A percentile compares a stretch with the other conserved stretches of the same genome.
These are phyloP conservation scores for Termitomyces sp. DNA, from an alignment of 768 basidiomycete species.

Conservation along the genomic window DNA sequence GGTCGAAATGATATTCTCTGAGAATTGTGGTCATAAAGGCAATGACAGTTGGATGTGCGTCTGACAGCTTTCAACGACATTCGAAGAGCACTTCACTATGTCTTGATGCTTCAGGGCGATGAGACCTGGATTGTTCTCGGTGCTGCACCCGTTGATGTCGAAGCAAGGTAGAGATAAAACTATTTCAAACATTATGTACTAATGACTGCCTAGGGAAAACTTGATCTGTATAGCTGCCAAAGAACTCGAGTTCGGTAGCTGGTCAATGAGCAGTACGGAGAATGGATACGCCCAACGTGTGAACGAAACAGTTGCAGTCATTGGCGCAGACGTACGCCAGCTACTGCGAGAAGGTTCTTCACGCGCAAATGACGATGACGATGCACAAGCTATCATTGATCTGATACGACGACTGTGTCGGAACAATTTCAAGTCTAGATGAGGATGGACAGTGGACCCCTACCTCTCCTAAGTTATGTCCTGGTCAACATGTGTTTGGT, in stretches of 20 bases:
- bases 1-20: slow-evolving; percentile 5
- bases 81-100: slow-evolving; percentile 30
- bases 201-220: slow-evolving; percentile 26
- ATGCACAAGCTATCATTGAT: slow-evolving; percentile 30
- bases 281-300: slow-evolving; percentile 43
- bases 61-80: slow-evolving; percentile 31
- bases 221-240: slow-evolving; percentile 36
- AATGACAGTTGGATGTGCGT: slow-evolving; percentile 28
- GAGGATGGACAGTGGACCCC: neutral
- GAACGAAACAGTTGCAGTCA: slow-evolving; percentile 22
- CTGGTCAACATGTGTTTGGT: neutral
- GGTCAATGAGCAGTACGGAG: slow-evolving; percentile 44
- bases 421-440: neutral
- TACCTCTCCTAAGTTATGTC: too few relatives aligned
- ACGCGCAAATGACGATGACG: slow-evolving; percentile 26
- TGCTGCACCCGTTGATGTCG: neutral
- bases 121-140: slow-evolving; percentile 19
- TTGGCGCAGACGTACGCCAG: slow-evolving; percentile 25
- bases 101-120: slow-evolving; percentile 24
- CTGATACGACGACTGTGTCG: slow-evolving; percentile 21
- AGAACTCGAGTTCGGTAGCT: slow-evolving; percentile 40
- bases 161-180: slow-evolving; percentile 10
- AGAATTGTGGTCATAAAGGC: neutral
- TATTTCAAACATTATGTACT: neutral
- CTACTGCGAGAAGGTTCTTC: slow-evolving; percentile 16